Evolutionary conservation across 176 grass and related monocot species (phyloP), one percentile per base, ranked within the genome.

Genomic region (Alopecurus myosuroides): DNA sequence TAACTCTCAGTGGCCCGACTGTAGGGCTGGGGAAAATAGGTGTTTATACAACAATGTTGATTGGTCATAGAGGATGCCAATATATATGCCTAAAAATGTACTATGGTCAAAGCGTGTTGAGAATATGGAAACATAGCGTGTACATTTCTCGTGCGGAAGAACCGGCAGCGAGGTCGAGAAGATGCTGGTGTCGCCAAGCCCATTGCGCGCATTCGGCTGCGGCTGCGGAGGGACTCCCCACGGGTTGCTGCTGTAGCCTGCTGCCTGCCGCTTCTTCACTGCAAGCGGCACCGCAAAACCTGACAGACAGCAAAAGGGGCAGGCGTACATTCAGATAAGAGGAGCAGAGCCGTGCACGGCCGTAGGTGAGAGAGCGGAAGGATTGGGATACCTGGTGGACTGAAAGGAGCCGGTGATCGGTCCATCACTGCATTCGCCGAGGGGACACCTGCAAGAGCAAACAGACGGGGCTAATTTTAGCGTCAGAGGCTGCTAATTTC

Each of bases 101-200:
- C 11, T 15, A 70, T 9, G 80, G 0, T 19, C 50, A 0, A 41
- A 52, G 2, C 23, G 9, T 6, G 1, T 31, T 36, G 22, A 26
- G 34, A 36, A 44, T 62, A 62, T 35, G 30, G 22, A 49, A 14
- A 75, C 72, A 30, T 9, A 5, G 22, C 70, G 46, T n/a, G n/a
- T 87, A 98, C 97, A 77, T 89, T 92, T 92, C 3, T 89, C 89
- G 69, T 92, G 94, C 46, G 81, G 85, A 49, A 99, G 90, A 31
- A 94, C 90, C 0, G 97, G 97, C 39, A 99, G 72, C 7, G 97
- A 99, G 80, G 84, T 92, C 41, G 97, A 97, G 85, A 99, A 99
- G 72, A 99, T 90, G 75, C 86, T 90, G 57, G 92, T 45, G 71
- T 94, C 92, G 6, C 80, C 88, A 3, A 89, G 85, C 6, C 83